Evolutionary conservation across 1,139 yeast genomes (phyloP).

Genomic region (Debaryomyces nepalensis): DNA sequence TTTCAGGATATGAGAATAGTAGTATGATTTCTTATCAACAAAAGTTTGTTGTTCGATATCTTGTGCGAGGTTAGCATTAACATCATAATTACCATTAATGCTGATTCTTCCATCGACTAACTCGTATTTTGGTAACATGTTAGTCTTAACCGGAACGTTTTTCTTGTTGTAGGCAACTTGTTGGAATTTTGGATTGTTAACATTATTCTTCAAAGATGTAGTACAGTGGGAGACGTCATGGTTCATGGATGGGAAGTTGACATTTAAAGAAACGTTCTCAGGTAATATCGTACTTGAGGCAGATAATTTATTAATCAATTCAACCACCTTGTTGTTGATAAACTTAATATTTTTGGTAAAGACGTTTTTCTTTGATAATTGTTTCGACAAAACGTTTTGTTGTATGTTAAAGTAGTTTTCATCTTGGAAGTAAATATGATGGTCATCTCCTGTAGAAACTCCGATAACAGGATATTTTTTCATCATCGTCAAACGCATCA

Average conservation of each 20-base stretch:
- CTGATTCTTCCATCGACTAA: constrained; percentile 14
- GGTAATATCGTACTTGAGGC: constrained; percentile 1
- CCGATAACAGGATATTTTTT: constrained; percentile 35
- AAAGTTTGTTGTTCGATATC: constrained; percentile 20
- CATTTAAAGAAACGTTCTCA: constrained; percentile 21
- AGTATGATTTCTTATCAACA: constrained; percentile 24
- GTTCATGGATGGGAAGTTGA: constrained; percentile 40
- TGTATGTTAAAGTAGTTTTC: constrained; percentile 30
- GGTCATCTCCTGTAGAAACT: constrained; percentile 33
- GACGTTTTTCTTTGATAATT: constrained; percentile 26
- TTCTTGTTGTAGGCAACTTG: constrained; percentile 12
- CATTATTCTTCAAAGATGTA: constrained; percentile 18
- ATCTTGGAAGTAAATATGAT: constrained; percentile 40
- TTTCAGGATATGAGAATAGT: constrained; percentile 22
- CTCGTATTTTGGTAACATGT: constrained; percentile 18
- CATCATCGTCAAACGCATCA: constrained; percentile 27
- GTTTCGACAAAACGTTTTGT: constrained; percentile 13
- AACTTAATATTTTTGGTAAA: constrained; percentile 32
- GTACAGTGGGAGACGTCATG: constrained; percentile 32
- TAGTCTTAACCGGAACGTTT: neutral
- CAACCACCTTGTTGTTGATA: constrained; percentile 29
- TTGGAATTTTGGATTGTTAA: constrained; percentile 17
- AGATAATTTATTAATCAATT: constrained; percentile 23
- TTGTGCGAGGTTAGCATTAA: constrained; percentile 8
- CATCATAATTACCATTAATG: constrained; percentile 17